These are phyloP conservation scores for Colletotrichum sp. DNA, from an alignment of 2,329 filamentous ascomycete genomes.

Conservation along the genomic window DNA sequence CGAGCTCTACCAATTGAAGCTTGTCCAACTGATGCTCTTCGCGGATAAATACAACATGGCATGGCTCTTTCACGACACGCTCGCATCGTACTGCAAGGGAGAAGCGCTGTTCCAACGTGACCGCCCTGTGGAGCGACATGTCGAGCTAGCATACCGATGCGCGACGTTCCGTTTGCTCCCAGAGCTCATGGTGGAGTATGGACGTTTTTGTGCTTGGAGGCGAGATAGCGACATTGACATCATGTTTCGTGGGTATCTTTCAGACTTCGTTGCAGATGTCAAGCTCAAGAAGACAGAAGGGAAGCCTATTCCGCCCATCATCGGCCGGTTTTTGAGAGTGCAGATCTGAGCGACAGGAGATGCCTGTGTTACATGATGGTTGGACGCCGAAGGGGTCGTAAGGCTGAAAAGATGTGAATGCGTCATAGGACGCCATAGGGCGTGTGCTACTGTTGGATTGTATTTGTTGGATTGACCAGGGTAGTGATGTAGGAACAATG, in stretches of 20 bases:
- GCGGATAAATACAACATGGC: not conserved
- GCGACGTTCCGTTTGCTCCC: not conserved
- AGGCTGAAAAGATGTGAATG: not conserved
- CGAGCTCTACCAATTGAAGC: not conserved
- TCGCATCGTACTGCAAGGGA: not conserved
- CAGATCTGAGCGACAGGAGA: not conserved
- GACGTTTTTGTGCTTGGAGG: not conserved
- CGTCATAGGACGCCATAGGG: too few species aligned
- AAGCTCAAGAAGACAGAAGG: not conserved
- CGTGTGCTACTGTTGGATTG: not conserved
- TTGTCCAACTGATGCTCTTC: not conserved
- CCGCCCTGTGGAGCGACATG: not conserved
- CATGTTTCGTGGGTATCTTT: not conserved
- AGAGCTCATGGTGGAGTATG: not conserved
- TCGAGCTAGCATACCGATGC: not conserved
- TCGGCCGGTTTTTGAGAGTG: not conserved
- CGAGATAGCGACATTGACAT: not conserved
- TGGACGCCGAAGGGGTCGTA: not conserved
- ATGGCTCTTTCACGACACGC: not conserved
- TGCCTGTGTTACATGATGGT: not conserved
- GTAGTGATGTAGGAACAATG: not conserved
- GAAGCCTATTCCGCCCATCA: not conserved
- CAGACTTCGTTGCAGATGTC: not conserved
- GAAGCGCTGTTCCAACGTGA: not conserved
- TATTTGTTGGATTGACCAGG: not conserved